phyloP scores from a whole-genome alignment of 345 rosid genomes.

The Lepidium didymum region DNA sequence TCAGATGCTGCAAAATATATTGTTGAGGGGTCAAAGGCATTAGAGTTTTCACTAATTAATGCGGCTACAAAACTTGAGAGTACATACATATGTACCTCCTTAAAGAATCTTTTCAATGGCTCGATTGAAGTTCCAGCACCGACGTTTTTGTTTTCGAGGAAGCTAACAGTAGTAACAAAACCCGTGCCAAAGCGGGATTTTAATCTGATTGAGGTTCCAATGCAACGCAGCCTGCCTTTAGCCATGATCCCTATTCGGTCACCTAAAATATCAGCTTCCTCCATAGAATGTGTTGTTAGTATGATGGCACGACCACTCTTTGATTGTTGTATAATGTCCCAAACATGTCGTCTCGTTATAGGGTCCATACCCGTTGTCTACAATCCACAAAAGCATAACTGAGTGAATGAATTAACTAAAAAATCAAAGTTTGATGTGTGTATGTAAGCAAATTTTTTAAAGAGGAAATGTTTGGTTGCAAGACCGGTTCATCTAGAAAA shows the following conservation, averaged over 20 bases:
- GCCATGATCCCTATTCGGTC: constrained; percentile 96
- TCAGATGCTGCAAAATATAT: constrained; percentile 45
- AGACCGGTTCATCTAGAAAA: constrained; percentile 82
- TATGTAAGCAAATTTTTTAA: background rate
- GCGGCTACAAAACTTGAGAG: background rate
- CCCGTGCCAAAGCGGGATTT: constrained; percentile 92
- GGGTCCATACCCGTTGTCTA: constrained; percentile 98
- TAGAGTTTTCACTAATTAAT: background rate
- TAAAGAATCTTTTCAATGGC: constrained; percentile 62
- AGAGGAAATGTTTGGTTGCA: background rate
- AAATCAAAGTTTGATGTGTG: background rate
- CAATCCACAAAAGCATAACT: background rate
- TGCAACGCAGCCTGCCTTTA: constrained; percentile 82
- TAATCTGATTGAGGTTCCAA: constrained; percentile 83
- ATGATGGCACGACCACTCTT: constrained; percentile 83
- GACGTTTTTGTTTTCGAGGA: constrained; percentile 33
- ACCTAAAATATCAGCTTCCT: constrained; percentile 88
- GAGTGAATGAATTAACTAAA: background rate
- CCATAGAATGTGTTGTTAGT: constrained; percentile 94
- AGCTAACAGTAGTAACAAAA: constrained; percentile 68
- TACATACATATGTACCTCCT: constrained; percentile 36
- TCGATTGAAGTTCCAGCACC: constrained; percentile 26
- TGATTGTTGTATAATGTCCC: constrained; percentile 83
- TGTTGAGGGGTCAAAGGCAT: background rate
- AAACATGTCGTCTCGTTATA: constrained; percentile 84